Evolutionary conservation across 805 yeast species (phyloP), one percentile per base, ranked within the genome.

Genomic region (Sporopachydermia lactativora): DNA sequence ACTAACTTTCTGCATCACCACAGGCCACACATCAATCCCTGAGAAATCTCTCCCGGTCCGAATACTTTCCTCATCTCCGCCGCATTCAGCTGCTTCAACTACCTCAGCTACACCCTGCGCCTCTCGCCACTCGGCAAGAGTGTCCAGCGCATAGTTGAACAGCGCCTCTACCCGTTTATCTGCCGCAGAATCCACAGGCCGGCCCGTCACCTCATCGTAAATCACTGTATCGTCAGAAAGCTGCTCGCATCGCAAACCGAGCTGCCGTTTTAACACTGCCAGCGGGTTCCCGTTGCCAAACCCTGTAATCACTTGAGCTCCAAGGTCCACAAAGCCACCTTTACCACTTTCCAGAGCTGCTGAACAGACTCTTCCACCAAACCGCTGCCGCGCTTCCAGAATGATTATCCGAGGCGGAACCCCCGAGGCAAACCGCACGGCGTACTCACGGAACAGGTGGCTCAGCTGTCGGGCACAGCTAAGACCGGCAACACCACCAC

Each of bases 401-500:
- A 64, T 47, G 6, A 64, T 41, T 8, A 64, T 58, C 6, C 62
- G 58, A 1, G 69, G 69, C 38, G 62, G 65, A 41, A 58, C 60
- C 34, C 61, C 64, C 11, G 43, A 17, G 15, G 50, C 42, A 38
- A 61, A 60, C 5, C 50, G 50, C 19, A 49, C 44, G 17, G 54
- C 51, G 43, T 62, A 61, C 28, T 60, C 52, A 17, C 52, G 48
- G 36, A 60, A 47, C 16, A 64, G 92, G 59, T 77, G 82, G 40
- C 76, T 89, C 40, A 89, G 76, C 66, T 89, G 97, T 58, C 94
- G 92, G 17, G 97, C 96, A 57, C 89, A 81, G 51, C 96, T 95
- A 38, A 92, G 65, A 49, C 98, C 98, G 17, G 98, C 95, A 42
- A 95, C 79, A 39, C 98, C 98, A 4, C 97, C 95, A 50, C 98